A percentile compares a stretch with the other conserved stretches of the same genome.
phyloP scores from a whole-genome alignment of 192 early-diverging fungal genomes.

The Backusella luteola region DNA sequence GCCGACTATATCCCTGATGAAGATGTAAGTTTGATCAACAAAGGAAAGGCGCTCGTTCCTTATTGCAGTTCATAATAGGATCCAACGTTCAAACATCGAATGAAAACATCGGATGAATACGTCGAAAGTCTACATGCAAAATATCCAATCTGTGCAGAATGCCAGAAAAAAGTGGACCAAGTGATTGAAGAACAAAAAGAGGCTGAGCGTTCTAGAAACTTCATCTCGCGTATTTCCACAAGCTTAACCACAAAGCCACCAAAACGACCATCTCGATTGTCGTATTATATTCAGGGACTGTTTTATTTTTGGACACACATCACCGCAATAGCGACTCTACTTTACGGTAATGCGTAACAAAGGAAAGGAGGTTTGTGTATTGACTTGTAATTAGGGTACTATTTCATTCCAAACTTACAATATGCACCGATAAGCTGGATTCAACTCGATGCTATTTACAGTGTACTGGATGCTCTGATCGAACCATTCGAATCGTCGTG shows the following conservation, averaged over 20 bases:
- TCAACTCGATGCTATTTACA: neutral
- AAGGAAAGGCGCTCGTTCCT: neutral
- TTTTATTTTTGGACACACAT: neutral
- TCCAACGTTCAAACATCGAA: neutral
- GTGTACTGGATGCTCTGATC: neutral
- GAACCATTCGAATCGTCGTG: neutral
- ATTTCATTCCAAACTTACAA: neutral
- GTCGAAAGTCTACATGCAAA: neutral
- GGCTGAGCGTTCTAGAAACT: neutral
- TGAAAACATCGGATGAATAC: neutral
- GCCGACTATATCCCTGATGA: constrained; percentile 5
- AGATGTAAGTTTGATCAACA: neutral
- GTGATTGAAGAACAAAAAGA: constrained; percentile 4
- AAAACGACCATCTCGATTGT: neutral
- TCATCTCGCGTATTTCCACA: neutral
- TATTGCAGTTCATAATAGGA: neutral
- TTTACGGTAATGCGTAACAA: neutral
- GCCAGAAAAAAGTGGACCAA: neutral
- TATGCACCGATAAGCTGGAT: neutral
- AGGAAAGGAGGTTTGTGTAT: neutral
- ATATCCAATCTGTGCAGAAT: constrained; percentile 1
- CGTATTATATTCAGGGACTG: neutral
- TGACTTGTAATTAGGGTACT: neutral
- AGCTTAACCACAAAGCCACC: neutral
- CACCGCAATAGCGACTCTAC: neutral